phyloP scores from a whole-genome alignment of 345 rosid species.

The Leavenworthia alabamica region DNA sequence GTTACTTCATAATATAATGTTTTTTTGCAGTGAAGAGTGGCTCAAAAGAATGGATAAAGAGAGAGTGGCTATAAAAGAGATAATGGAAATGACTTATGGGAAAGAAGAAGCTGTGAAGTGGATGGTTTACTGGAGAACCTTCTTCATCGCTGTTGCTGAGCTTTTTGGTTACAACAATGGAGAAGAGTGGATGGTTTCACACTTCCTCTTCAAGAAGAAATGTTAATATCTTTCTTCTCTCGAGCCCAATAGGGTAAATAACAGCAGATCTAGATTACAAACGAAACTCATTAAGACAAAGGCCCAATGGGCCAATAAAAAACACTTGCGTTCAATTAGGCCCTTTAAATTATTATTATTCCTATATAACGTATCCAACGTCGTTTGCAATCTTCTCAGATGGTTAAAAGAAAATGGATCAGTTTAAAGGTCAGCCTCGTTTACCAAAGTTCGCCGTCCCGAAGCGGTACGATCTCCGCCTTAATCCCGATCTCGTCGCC shows the following conservation, averaged over 20 bases:
- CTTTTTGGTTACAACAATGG: slow-evolving; percentile 79
- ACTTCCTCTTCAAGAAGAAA: slow-evolving; percentile 70
- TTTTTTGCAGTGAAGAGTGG: slow-evolving; percentile 64
- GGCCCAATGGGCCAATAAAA: no score
- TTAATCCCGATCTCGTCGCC: no score
- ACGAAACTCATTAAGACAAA: no score
- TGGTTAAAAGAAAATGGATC: slow-evolving; percentile 46
- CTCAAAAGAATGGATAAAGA: slow-evolving; percentile 77
- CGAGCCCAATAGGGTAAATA: no score
- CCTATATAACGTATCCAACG: background rate
- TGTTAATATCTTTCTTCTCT: slow-evolving; percentile 25
- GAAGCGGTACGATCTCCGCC: no score
- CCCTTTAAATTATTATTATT: no score
- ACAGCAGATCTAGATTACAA: no score
- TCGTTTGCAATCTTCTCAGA: background rate
- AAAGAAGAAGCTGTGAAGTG: slow-evolving; percentile 72
- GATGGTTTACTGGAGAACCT: slow-evolving; percentile 84
- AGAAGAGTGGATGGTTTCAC: slow-evolving; percentile 85
- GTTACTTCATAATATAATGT: no score
- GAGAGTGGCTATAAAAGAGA: slow-evolving; percentile 41
- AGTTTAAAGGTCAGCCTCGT: no score
- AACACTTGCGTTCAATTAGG: no score
- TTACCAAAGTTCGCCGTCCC: no score
- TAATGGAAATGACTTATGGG: slow-evolving; percentile 77
- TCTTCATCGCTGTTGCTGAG: slow-evolving; percentile 79